Evolutionary conservation across 73 alveolate genomes (phyloP).

Genomic region (Paramecium primaurelia): DNA sequence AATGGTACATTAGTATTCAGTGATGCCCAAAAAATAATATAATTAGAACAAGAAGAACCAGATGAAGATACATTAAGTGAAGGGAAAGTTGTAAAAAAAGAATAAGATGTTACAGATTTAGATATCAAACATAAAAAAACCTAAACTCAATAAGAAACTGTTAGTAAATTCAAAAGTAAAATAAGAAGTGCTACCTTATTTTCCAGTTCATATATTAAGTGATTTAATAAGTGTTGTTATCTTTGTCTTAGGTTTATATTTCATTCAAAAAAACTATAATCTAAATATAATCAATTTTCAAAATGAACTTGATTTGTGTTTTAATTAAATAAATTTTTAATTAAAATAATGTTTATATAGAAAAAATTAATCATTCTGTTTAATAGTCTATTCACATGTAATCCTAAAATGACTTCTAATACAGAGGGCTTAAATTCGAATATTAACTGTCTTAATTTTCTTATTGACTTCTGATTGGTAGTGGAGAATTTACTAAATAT

Average conservation of each 20-base stretch:
- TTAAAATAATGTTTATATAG: neutral
- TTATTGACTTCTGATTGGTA: neutral
- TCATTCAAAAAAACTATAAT: neutral
- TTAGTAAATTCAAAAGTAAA: neutral
- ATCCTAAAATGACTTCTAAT: neutral
- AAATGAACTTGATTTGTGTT: neutral
- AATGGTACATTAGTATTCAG: neutral
- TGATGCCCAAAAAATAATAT: neutral
- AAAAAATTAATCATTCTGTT: neutral
- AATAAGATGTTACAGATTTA: neutral
- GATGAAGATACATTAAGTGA: conserved; percentile 32
- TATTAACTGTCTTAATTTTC: neutral
- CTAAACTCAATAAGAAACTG: neutral
- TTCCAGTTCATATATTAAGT: neutral
- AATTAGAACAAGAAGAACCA: neutral
- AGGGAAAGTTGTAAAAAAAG: conserved; percentile 15
- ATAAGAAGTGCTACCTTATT: neutral
- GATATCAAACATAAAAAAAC: conserved; percentile 6
- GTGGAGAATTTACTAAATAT: neutral
- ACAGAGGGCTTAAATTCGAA: neutral
- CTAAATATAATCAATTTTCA: neutral
- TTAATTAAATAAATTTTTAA: neutral
- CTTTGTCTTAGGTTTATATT: neutral
- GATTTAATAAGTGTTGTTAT: neutral
- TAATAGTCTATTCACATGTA: neutral